phyloP scores from a whole-genome alignment of 1,284 basidiomycete genomes.

The Tilletia indica region DNA sequence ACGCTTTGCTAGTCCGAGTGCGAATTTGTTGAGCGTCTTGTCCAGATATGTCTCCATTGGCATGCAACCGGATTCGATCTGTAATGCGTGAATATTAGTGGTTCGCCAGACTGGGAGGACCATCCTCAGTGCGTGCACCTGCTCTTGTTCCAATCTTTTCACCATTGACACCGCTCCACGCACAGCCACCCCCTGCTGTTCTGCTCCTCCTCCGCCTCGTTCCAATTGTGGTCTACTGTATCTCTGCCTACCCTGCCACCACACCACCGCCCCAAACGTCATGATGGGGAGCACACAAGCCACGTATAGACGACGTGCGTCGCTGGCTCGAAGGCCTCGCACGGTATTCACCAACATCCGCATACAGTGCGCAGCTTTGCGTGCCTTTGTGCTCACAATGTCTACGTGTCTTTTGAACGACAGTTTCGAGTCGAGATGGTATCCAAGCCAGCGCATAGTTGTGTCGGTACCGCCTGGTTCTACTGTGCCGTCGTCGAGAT shows the following conservation, averaged over 20 bases:
- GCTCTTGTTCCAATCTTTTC: background rate
- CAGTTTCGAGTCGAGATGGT: slow-evolving; percentile 48
- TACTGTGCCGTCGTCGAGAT: background rate
- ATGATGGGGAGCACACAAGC: slow-evolving; percentile 55
- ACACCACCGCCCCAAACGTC: slow-evolving; percentile 52
- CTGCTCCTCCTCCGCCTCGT: no score
- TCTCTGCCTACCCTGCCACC: slow-evolving; percentile 47
- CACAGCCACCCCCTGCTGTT: background rate
- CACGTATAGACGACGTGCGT: slow-evolving; percentile 51
- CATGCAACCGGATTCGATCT: background rate
- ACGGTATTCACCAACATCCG: slow-evolving; percentile 58
- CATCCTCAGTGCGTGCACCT: background rate
- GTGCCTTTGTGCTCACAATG: slow-evolving; percentile 37
- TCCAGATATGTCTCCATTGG: background rate
- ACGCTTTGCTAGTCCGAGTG: background rate
- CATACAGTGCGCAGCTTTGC: slow-evolving; percentile 42
- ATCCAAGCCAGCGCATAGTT: slow-evolving; percentile 53
- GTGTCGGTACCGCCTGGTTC: background rate
- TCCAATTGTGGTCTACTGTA: background rate
- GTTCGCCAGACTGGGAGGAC: background rate
- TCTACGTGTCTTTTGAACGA: slow-evolving; percentile 48
- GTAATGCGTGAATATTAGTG: background rate
- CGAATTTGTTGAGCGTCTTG: background rate
- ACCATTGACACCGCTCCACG: background rate
- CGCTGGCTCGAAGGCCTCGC: slow-evolving; percentile 49